phyloP scores from a whole-genome alignment of 768 basidiomycete genomes.

The Mrakia frigida region DNA sequence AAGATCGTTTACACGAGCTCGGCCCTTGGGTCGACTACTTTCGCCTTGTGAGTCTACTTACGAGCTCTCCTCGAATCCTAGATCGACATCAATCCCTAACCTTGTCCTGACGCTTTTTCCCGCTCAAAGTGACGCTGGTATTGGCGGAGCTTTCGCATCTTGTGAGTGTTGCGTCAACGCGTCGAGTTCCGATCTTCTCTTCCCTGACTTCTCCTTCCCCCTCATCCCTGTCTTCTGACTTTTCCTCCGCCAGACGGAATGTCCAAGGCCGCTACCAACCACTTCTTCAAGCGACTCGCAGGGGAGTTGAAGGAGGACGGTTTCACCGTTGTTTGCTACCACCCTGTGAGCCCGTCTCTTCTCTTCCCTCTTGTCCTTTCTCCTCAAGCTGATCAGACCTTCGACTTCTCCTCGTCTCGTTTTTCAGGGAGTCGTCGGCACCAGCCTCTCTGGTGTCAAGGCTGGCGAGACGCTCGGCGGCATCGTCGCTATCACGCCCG shows the following conservation, averaged over 20 bases:
- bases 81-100: not conserved
- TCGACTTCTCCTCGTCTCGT: not conserved
- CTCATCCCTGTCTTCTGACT: no score
- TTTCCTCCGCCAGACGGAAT: not conserved
- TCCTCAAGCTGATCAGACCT: not conserved
- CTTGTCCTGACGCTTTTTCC: no score
- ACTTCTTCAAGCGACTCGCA: slow-evolving; percentile 9
- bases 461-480: not conserved
- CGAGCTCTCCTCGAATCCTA: no score
- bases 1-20: not conserved
- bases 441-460: not conserved
- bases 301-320: not conserved
- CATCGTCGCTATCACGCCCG: not conserved
- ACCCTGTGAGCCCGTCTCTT: not conserved
- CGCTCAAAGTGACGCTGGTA: not conserved
- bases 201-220: no score
- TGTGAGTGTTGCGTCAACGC: no score
- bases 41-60: not conserved
- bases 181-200: not conserved
- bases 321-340: slow-evolving; percentile 7
- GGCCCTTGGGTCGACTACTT: not conserved
- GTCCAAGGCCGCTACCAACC: slow-evolving; percentile 3
- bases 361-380: not conserved
- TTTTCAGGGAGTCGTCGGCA: not conserved
- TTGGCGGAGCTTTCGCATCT: not conserved